phyloP scores from a whole-genome alignment of 108 stramenopile genomes.

The Schizochytrium sp. region DNA sequence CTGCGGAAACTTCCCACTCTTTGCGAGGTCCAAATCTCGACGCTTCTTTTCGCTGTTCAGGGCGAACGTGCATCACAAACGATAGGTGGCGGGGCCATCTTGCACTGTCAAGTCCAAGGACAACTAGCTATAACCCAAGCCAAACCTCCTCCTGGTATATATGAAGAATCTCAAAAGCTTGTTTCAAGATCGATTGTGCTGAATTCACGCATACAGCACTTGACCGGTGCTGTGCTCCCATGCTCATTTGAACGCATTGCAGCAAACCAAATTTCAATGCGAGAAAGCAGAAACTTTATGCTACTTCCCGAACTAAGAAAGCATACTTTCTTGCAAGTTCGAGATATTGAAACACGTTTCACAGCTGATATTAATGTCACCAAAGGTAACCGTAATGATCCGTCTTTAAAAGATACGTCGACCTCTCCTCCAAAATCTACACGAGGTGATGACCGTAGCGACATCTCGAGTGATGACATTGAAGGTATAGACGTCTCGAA shows the following conservation, averaged over 20 bases:
- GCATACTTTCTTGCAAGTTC: neutral
- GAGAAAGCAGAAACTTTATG: neutral
- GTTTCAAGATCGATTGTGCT: neutral
- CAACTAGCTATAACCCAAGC: neutral
- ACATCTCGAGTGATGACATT: too few species aligned
- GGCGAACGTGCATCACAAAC: neutral
- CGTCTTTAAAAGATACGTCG: neutral
- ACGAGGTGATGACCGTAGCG: too few species aligned
- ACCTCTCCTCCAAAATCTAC: too few species aligned
- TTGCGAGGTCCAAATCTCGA: neutral
- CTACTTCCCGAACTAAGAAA: constrained; percentile 9
- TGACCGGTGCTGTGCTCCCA: neutral
- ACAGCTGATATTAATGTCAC: neutral
- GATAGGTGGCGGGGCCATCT: neutral
- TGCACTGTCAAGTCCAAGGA: neutral
- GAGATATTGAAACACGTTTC: neutral
- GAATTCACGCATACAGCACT: neutral
- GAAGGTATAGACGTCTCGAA: too few species aligned
- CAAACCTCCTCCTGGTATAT: neutral
- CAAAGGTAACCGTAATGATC: neutral
- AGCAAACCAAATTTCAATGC: constrained; percentile 41
- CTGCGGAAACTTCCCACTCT: neutral
- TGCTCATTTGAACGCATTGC: constrained; percentile 19
- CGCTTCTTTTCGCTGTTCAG: neutral
- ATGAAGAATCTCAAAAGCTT: neutral